phyloP scores from a whole-genome alignment of 164 flowering plant genomes.

The Sedum album region DNA sequence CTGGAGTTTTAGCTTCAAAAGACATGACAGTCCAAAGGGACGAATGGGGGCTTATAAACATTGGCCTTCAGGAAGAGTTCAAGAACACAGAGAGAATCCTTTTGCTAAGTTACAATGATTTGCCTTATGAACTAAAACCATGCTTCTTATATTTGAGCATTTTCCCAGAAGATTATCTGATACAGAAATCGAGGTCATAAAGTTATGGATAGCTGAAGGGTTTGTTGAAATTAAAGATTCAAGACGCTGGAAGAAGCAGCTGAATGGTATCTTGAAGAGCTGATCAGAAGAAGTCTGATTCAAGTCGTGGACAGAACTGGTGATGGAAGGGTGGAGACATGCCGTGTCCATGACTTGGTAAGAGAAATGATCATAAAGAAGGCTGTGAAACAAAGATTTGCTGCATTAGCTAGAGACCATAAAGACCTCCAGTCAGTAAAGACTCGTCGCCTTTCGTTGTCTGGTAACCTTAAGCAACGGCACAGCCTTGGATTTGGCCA shows the following conservation, averaged over 20 bases:
- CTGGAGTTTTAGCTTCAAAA: slow-evolving; percentile 16
- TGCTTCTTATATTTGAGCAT: slow-evolving; percentile 25
- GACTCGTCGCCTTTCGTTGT: slow-evolving; percentile 13
- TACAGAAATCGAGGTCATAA: slow-evolving; percentile 10
- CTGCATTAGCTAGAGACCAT: neutral
- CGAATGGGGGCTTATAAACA: slow-evolving; percentile 17
- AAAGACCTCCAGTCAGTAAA: neutral
- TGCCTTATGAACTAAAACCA: slow-evolving; percentile 24
- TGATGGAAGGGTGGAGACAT: neutral
- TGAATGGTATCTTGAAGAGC: slow-evolving; percentile 24
- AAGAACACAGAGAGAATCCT: slow-evolving; percentile 11
- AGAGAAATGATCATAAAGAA: slow-evolving; percentile 16
- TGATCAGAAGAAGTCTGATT: slow-evolving; percentile 21
- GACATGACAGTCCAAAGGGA: neutral
- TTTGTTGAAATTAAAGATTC: slow-evolving; percentile 12
- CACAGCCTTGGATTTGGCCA: neutral
- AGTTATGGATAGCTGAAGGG: slow-evolving; percentile 24
- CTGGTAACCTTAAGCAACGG: neutral
- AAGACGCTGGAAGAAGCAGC: slow-evolving; percentile 18
- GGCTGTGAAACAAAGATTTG: slow-evolving; percentile 5
- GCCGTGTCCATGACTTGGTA: slow-evolving; percentile 19
- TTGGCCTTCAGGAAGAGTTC: slow-evolving; percentile 12
- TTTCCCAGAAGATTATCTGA: slow-evolving; percentile 22
- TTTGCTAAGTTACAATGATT: slow-evolving; percentile 18
- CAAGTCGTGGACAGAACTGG: slow-evolving; percentile 5